Base-by-base conservation (phyloP, 177 flowering plant species). In the Vitis hybrid region DNA sequence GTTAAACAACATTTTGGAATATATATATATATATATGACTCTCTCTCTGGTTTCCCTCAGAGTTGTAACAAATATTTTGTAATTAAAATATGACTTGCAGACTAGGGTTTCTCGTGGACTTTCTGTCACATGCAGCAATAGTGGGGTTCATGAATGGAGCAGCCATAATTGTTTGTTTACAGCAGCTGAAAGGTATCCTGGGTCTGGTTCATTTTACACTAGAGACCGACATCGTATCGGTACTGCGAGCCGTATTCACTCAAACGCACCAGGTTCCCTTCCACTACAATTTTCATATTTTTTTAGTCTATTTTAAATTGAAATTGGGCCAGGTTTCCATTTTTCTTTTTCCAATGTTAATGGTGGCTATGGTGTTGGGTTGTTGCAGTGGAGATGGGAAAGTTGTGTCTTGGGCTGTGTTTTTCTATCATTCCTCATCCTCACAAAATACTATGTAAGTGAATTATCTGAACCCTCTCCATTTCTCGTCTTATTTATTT, bases 381-480 rank as follows among this genome's bases (percentile, higher is more conserved):
- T 2, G 62, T 65, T 85, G 78, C 89, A 89, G 93, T 89, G 93
- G 94, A 88, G 87, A 82, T 90, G 91, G 92, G 90, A 90, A 68
- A 90, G 89, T 76, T 83, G 69, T 29, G 84, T 87, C 1, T 67
- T 90, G 73, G 94, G 94, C 22, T 81, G 84, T 56, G 76, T 83
- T 61, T 88, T 90, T 75, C 85, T 90, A 62, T 87, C 80, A 77
- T 87, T 87, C 72, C 89, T 90, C 67, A 56, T 90, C 39, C 56
- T 88, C 69, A 82, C 89, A 8, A 86, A 80, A 74, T 78, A 72
- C 83, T 77, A 87, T 13, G 94, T 90, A 76, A 87, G 89, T 78
- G 29, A 50, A 39, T 6, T 7, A 39, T 7, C 45, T 39, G 45
- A 39, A 39, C 45, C 9, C 45, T 39, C 8, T 39, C 45, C 45